Conservation (phyloP, 345 rosid species). For the Arabis hirsuta region DNA sequence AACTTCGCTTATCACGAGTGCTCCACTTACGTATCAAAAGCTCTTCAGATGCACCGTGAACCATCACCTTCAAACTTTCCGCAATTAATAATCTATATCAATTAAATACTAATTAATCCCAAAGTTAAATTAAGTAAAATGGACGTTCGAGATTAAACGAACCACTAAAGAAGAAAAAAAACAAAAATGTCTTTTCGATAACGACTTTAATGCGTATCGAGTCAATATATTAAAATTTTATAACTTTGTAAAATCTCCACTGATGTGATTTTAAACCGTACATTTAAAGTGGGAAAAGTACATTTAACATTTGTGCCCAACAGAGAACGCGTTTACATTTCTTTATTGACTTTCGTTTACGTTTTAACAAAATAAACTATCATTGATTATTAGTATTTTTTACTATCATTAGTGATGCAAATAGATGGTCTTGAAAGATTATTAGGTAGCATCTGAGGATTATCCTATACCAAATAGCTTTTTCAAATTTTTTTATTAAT, state of each 20-base stretch:
- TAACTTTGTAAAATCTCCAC: conserved; percentile 1
- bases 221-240: background rate
- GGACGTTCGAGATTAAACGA: conserved; percentile 42
- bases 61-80: conserved; percentile 33
- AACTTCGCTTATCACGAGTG: conserved; percentile 42
- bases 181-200: conserved; percentile 27
- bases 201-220: conserved; percentile 42
- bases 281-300: conserved; percentile 36
- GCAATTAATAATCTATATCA: conserved; percentile 15
- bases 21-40: conserved; percentile 46
- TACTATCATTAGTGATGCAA: background rate
- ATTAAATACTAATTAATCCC: background rate
- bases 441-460: conserved; percentile 7
- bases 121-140: conserved; percentile 5
- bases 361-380: conserved; percentile 12
- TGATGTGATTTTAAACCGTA: conserved; percentile 40
- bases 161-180: conserved; percentile 21
- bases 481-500: background rate
- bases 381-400: background rate
- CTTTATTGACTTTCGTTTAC: conserved; percentile 34
- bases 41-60: conserved; percentile 24
- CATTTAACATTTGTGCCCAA: conserved; percentile 38
- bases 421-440: background rate
- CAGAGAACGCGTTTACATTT: conserved; percentile 18
- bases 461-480: background rate